Evolutionary conservation across 352 stramenopile genomes (phyloP).

Genomic region (Globisporangium cederbergense): DNA sequence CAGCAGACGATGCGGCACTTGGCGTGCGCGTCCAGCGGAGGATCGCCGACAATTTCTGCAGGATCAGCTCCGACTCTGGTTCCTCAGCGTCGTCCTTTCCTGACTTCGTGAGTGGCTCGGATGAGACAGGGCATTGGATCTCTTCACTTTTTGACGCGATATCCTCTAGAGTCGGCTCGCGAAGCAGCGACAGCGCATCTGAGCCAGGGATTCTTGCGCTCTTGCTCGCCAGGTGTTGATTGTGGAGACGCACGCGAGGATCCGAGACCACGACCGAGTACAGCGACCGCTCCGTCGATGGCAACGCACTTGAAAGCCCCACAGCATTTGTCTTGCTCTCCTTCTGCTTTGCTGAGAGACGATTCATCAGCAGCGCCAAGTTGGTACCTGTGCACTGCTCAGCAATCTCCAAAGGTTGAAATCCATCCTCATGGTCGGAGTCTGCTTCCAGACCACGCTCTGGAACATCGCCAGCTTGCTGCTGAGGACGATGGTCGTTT

Average conservation of each 20-base stretch:
- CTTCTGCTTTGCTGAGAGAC: constrained; percentile 1
- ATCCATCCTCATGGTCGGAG: constrained; percentile 60
- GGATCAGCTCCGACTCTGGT: constrained; percentile 51
- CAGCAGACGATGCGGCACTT: background rate
- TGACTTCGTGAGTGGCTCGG: constrained; percentile 28
- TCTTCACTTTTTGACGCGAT: constrained; percentile 17
- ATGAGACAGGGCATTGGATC: constrained; percentile 63
- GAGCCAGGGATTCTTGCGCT: background rate
- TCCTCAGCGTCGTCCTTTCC: constrained; percentile 46
- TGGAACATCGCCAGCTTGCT: background rate
- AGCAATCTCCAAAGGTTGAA: constrained; percentile 10
- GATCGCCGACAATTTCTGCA: constrained; percentile 47
- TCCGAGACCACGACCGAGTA: constrained; percentile 40
- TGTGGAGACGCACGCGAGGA: constrained; percentile 29
- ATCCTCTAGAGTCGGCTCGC: constrained; percentile 35
- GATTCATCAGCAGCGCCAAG: constrained; percentile 5
- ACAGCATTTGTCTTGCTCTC: background rate
- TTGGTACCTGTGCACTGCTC: constrained; percentile 17
- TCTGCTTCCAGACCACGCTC: constrained; percentile 19
- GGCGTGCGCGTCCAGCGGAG: constrained; percentile 48
- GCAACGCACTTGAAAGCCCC: background rate
- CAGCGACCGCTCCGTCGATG: constrained; percentile 7
- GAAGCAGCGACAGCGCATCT: constrained; percentile 37
- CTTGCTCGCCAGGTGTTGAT: background rate
- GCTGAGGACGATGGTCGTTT: background rate